Base-by-base conservation (phyloP, 495 filamentous ascomycete genomes). In the Neurospora intermedia region DNA sequence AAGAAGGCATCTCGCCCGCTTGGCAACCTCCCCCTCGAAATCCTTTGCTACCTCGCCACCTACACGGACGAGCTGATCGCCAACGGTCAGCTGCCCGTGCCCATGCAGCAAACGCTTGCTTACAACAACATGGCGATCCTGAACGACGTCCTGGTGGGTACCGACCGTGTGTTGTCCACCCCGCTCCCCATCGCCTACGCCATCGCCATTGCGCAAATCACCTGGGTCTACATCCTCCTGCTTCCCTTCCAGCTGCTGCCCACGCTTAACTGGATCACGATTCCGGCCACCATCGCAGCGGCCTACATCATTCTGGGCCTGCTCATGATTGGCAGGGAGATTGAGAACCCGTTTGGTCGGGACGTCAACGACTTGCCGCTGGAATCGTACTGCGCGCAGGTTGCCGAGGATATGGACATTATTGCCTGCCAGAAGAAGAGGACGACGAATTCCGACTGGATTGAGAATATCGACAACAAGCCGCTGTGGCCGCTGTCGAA, bases 241-340 rank as follows among this genome's bases (percentile, higher is more conserved):
- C 88, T 97, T 3, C 94, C 94, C 7, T 96, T 96, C 88, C 94
- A 97, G 78, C 87, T 97, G 10, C 89, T 86, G 75, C 74, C 79
- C 2, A 75, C 80, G 3, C 85, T 95, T 0, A 7, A 79, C 4
- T 96, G 91, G 90, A 86, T 94, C 66, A 91, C 93, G n/a, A 95
- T 97, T 73, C 94, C 94, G 2, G 93, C 89, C 20, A 92, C 93
- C 16, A 85, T 96, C 31, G 88, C 87, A 74, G 88, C 88, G 54
- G 91, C 93, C 7, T 96, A 97, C 79, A 96, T 96, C 74, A 95
- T 97, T 78, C 87, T 97, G 73, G 93, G 92, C n/a, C 89, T 97
- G 73, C 90, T 92, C 48, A 89, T 92, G 77, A 94, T 94, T 76
- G 92, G 94, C 31, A 88, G 89, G 75, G 92, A 96, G 81, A 91